Evolutionary conservation across 805 yeast genomes (phyloP), one percentile per base, ranked within the genome.

Genomic region (Maudiozyma pseudohumilis): DNA sequence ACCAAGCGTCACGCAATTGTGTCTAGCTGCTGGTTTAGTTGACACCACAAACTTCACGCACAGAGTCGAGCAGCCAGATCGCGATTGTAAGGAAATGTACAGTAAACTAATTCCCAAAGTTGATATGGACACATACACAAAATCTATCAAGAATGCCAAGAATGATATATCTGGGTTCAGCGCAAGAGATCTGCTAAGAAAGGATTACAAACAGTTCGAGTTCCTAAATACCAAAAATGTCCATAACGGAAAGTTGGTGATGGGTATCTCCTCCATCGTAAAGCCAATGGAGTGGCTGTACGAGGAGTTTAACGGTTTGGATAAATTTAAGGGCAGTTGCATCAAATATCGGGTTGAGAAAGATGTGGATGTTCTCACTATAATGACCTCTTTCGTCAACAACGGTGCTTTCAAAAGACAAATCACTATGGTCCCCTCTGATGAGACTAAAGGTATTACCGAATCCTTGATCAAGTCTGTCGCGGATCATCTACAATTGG

Each of bases 191-290:
- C 58, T 92, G 6, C 62, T 92, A 28, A 64, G 78, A 32, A 88
- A 87, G 56, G 98, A 89, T 55, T 89, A 83, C 60, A 89, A 89
- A 54, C 75, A 75, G 50, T 87, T 80, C 63, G 58, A 52, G 4
- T 66, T 67, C 32, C 30, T 40, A 45, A 19, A 65, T 59, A 8
- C 58, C 49, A 53, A 53, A 7, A 24, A 30, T 12, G 12, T 29
- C 20, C 12, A 29, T 12, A 17, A 25, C 4, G 51, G 50, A 2
- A 48, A 47, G 1, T 39, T 57, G 3, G 57, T 45, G 4, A 65
- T 86, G 10, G 97, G 97, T 0, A 80, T 89, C 49, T 73, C 88
- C 33, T 80, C 96, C 0, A 61, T 80, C 8, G 83, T 80, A 2
- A 78, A 74, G 53, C 67, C 85, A 0, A 56, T 80, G 21, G 59